Conservation (phyloP, 768 basidiomycete species). For the Boletus tomentosulus region DNA sequence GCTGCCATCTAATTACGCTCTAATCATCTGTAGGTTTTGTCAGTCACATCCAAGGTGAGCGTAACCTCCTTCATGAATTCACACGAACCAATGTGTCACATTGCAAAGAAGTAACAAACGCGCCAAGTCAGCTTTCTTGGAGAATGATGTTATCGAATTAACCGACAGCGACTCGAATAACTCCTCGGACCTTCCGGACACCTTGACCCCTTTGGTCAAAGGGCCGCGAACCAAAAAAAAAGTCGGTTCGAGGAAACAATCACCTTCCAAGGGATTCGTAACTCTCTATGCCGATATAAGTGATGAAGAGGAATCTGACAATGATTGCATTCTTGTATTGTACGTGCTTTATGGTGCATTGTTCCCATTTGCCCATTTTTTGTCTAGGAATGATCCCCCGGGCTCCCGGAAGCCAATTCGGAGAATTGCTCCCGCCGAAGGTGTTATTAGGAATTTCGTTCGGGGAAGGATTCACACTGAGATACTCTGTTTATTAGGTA, state of each 20-base stretch:
- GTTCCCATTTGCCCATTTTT: conserved; percentile 2
- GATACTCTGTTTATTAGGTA: background rate
- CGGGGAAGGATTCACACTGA: too few species aligned
- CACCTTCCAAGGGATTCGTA: conserved; percentile 2
- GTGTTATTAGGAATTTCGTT: background rate
- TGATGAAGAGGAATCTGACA: conserved; percentile 33
- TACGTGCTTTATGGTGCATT: conserved; percentile 20
- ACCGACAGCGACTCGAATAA: conserved; percentile 27
- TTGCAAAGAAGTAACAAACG: background rate
- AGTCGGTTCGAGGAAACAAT: conserved; percentile 6
- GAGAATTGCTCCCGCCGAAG: conserved; percentile 5
- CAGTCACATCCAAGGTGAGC: conserved; percentile 10
- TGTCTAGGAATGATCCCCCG: conserved; percentile 44
- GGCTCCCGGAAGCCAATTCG: conserved; percentile 45
- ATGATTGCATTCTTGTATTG: conserved; percentile 38
- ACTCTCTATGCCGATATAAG: conserved; percentile 27
- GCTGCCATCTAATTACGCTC: background rate
- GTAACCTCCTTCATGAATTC: background rate
- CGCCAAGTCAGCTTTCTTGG: background rate
- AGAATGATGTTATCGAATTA: conserved; percentile 26
- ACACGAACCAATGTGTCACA: background rate
- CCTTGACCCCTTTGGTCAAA: conserved; percentile 22
- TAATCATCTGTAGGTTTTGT: conserved; percentile 6
- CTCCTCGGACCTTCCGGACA: conserved; percentile 20
- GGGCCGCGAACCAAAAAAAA: conserved; percentile 4